Conservation (phyloP, 805 yeast species). For the Pichia thaimueangensis region DNA sequence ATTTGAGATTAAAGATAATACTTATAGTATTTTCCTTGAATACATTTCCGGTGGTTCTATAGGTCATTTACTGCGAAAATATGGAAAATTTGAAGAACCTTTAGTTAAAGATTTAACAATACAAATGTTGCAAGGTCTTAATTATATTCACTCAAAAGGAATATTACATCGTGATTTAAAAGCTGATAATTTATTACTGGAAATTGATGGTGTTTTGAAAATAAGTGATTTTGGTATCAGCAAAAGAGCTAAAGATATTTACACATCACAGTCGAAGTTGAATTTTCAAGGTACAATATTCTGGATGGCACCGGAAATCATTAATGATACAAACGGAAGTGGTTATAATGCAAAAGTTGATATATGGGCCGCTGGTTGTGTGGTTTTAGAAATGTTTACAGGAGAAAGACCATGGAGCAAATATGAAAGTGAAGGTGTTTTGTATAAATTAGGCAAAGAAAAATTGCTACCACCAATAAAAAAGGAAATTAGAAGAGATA, state of each 20-base stretch:
- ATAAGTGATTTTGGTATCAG: slow-evolving; percentile 97
- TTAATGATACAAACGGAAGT: slow-evolving; percentile 73
- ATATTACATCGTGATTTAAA: slow-evolving; percentile 91
- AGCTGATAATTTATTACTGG: slow-evolving; percentile 85
- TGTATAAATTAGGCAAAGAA: slow-evolving; percentile 72
- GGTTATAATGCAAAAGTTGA: slow-evolving; percentile 98
- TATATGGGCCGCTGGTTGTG: slow-evolving; percentile 98
- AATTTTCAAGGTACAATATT: slow-evolving; percentile 92
- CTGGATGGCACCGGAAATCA: slow-evolving; percentile 99
- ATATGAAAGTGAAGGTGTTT: slow-evolving; percentile 89
- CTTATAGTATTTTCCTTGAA: slow-evolving; percentile 83
- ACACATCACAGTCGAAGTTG: slow-evolving; percentile 89
- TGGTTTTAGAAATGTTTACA: slow-evolving; percentile 94
- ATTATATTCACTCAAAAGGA: slow-evolving; percentile 83
- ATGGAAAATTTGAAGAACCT: slow-evolving; percentile 79
- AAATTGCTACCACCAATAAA: slow-evolving; percentile 95
- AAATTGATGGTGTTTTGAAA: slow-evolving; percentile 88
- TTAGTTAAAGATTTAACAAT: slow-evolving; percentile 65
- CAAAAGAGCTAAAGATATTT: slow-evolving; percentile 75
- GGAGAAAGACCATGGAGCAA: slow-evolving; percentile 98
- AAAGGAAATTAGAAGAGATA: slow-evolving; percentile 65
- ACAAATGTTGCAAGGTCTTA: slow-evolving; percentile 77
- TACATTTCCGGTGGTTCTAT: slow-evolving; percentile 98
- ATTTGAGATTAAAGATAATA: slow-evolving; percentile 68
- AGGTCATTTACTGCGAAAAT: slow-evolving; percentile 72